Evolutionary conservation across 768 basidiomycete species (phyloP).

Genomic region (Daedaleopsis nitida): DNA sequence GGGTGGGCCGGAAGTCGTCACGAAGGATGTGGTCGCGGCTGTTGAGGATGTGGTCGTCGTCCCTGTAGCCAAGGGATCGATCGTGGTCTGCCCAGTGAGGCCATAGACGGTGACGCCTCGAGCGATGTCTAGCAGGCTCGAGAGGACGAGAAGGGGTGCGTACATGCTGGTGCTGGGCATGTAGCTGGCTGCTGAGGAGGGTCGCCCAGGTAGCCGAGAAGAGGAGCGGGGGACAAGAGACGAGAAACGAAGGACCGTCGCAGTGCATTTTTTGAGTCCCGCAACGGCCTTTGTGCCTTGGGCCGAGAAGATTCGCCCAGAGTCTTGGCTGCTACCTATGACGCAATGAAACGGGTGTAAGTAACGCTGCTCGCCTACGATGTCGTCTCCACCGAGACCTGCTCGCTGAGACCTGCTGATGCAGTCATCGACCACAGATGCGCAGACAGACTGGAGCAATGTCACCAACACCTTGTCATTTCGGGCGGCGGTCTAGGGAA

Average conservation of each 20-base stretch:
- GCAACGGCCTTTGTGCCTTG: background rate
- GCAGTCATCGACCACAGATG: too few relatives aligned
- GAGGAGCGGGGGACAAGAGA: background rate
- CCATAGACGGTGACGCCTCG: slow-evolving; percentile 24
- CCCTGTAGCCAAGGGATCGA: background rate
- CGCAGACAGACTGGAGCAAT: too few relatives aligned
- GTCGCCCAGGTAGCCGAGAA: background rate
- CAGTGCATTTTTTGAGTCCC: background rate
- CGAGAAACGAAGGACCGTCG: too few relatives aligned
- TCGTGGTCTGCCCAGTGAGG: slow-evolving; percentile 15
- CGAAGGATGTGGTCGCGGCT: background rate
- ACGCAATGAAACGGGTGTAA: too few relatives aligned
- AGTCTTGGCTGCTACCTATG: background rate
- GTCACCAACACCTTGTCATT: too few relatives aligned
- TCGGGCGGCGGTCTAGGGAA: background rate
- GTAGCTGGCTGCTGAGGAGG: background rate
- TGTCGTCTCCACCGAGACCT: too few relatives aligned
- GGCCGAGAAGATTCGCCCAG: background rate
- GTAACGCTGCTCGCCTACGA: too few relatives aligned
- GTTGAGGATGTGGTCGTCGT: background rate
- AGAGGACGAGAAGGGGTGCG: slow-evolving; percentile 1
- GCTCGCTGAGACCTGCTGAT: too few relatives aligned
- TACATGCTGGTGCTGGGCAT: background rate
- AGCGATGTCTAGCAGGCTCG: background rate
- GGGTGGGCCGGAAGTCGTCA: slow-evolving; percentile 34